A percentile compares a stretch with the other conserved stretches of the same genome.
Conservation (phyloP, 495 filamentous ascomycete species). For the Penicilliopsis zonata region DNA sequence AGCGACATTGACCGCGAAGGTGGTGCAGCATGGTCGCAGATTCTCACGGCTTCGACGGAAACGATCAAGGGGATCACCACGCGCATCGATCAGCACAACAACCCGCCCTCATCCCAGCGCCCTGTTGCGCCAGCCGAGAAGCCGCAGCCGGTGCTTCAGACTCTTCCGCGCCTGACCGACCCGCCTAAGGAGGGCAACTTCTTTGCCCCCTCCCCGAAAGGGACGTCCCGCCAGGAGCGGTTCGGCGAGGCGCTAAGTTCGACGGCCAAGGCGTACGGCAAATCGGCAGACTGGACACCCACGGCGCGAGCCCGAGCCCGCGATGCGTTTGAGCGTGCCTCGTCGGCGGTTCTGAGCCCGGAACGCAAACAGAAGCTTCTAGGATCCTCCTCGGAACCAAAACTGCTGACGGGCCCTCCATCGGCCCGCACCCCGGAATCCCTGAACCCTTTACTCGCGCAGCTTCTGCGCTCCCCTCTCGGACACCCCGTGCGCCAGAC, state of each 20-base stretch:
- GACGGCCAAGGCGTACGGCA: slow-evolving; percentile 46
- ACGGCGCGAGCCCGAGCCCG: slow-evolving; percentile 28
- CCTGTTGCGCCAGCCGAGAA: slow-evolving; percentile 14
- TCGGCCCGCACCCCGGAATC: slow-evolving; percentile 23
- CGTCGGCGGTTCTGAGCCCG: slow-evolving; percentile 26
- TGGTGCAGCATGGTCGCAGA: slow-evolving; percentile 70
- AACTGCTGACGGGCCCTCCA: slow-evolving; percentile 20
- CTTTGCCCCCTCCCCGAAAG: slow-evolving; percentile 35
- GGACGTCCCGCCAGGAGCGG: slow-evolving; percentile 33
- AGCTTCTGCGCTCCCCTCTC: slow-evolving; percentile 34
- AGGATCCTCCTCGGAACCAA: slow-evolving; percentile 22
- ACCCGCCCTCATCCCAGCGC: slow-evolving; percentile 26
- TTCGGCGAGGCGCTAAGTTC: slow-evolving; percentile 41
- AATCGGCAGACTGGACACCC: slow-evolving; percentile 39
- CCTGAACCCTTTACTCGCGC: slow-evolving; percentile 23
- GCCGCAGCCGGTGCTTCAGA: slow-evolving; percentile 25
- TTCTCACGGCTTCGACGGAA: slow-evolving; percentile 52
- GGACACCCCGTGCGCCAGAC: slow-evolving; percentile 63
- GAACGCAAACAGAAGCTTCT: slow-evolving; percentile 31
- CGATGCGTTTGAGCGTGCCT: slow-evolving; percentile 30
- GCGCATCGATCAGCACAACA: slow-evolving; percentile 49
- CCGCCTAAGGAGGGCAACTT: slow-evolving; percentile 50
- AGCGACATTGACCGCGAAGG: slow-evolving; percentile 77
- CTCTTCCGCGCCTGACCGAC: slow-evolving; percentile 36
- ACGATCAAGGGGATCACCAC: slow-evolving; percentile 51